Percentiles rank a stretch among this genome's conserved stretches.
phyloP scores from a whole-genome alignment of 495 filamentous ascomycete genomes.

The Xylaria cubensis region DNA sequence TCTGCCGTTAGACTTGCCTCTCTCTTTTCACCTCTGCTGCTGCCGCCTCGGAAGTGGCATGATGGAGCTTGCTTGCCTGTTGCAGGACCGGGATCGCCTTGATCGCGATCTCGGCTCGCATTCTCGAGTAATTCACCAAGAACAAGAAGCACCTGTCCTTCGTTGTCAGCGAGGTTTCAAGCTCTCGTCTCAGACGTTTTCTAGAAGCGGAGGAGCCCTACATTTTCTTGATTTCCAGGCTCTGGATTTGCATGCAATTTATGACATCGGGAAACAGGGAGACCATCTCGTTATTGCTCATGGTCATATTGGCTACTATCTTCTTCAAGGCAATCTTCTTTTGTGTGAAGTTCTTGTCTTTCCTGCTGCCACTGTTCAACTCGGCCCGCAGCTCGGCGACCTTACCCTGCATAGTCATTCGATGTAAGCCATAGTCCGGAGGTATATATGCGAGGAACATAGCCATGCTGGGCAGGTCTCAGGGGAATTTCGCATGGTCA shows the following conservation, averaged over 20 bases:
- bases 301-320: slow-evolving; percentile 99
- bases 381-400: slow-evolving; percentile 96
- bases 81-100: slow-evolving; percentile 90
- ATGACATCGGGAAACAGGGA: slow-evolving; percentile 95
- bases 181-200: not conserved
- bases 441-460: slow-evolving; percentile 59
- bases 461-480: slow-evolving; percentile 40
- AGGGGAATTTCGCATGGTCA: slow-evolving; percentile 39
- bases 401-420: slow-evolving; percentile 80
- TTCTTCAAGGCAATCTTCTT: slow-evolving; percentile 99
- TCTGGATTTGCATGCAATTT: slow-evolving; percentile 90
- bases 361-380: slow-evolving; percentile 91
- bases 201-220: slow-evolving; percentile 49
- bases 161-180: slow-evolving; percentile 34
- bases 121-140: slow-evolving; percentile 93
- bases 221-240: slow-evolving; percentile 99
- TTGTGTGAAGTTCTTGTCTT: slow-evolving; percentile 95
- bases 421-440: slow-evolving; percentile 49
- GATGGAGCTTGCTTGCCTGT: slow-evolving; percentile 65
- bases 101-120: slow-evolving; percentile 92
- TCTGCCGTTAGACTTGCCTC: not conserved
- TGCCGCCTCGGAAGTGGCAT: not conserved
- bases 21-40: not conserved
- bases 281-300: slow-evolving; percentile 99
- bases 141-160: slow-evolving; percentile 89